Base-by-base conservation (phyloP, 805 yeast genomes). In the Candida maltosa region DNA sequence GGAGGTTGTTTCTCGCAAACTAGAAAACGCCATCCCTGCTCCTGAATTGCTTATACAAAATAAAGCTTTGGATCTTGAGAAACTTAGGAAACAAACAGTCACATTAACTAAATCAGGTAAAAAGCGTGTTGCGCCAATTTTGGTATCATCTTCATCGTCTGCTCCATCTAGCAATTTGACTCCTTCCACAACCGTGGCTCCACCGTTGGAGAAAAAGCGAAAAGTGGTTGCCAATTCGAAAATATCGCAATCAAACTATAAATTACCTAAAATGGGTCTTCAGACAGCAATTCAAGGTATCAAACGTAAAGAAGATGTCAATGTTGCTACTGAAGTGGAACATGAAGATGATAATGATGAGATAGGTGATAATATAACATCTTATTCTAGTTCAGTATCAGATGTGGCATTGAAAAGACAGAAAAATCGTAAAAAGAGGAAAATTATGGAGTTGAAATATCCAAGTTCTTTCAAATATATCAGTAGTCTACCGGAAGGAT, bases 21-120 rank as follows among this genome's bases (percentile, higher is more conserved):
- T n/a, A n/a, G n/a, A n/a, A n/a, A n/a, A n/a, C n/a, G 11, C 12
- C 4, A 6, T 4, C 8, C 14, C 15, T 12, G 4, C 20, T 7
- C 26, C 33, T 24, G 12, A 23, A 5, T 5, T 15, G 6, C 19
- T 32, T 4, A 19, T 16, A 3, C 12, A 4, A 7, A 25, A 23
- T 22, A 25, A 21, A 6, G 17, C 20, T 9, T 25, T 34, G 3
- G 38, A 34, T 30, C 11, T 45, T 15, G 34, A 17, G 5, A 35
- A 34, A 25, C 38, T 35, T 8, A 22, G 33, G 10, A 38, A 34
- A 26, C 58, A 54, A 73, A 79, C 59, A 60, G 72, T 80, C 1
- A 73, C 84, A 2, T 70, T 84, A 4, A 76, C 89, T 1, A 83
- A 85, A 47, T 80, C 82, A 25, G 93, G 93, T 4, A 78, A 77